A percentile compares a stretch with the other conserved stretches of the same genome.
phyloP scores from a whole-genome alignment of 2,329 filamentous ascomycete species.

The Didymellaceae sp. region DNA sequence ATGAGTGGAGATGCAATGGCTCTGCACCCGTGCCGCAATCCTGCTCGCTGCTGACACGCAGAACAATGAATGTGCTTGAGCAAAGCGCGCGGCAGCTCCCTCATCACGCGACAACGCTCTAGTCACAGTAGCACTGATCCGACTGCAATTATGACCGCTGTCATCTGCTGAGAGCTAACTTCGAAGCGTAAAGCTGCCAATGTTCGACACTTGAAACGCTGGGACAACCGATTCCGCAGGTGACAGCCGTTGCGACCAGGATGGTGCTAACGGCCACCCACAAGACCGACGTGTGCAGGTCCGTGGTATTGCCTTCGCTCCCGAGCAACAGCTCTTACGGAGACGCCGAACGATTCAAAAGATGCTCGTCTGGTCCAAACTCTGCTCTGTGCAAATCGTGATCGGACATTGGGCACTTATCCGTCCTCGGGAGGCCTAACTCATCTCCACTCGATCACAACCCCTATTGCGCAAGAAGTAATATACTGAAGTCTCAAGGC shows the following conservation, averaged over 20 bases:
- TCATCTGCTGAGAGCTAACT: not conserved
- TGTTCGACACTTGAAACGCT: not conserved
- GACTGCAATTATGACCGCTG: no score
- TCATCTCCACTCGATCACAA: constrained; percentile 2
- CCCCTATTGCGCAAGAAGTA: not conserved
- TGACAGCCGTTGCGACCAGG: constrained; percentile 3
- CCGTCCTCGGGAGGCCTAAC: constrained; percentile 7
- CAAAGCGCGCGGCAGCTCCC: not conserved
- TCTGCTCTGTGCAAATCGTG: not conserved
- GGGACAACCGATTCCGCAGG: not conserved
- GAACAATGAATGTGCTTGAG: no score
- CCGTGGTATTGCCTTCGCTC: not conserved
- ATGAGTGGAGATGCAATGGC: not conserved
- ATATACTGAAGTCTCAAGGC: no score
- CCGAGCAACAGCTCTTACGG: no score
- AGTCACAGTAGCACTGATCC: no score
- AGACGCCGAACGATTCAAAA: no score
- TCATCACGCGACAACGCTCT: not conserved
- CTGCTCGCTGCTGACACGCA: not conserved
- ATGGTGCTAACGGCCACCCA: not conserved
- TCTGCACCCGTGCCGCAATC: not conserved
- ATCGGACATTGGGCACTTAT: not conserved
- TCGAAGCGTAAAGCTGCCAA: not conserved
- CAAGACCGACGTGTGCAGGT: not conserved
- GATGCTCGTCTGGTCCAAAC: no score